Conservation (phyloP, 148 eudicot species). For the Chenopodium quinoa region DNA sequence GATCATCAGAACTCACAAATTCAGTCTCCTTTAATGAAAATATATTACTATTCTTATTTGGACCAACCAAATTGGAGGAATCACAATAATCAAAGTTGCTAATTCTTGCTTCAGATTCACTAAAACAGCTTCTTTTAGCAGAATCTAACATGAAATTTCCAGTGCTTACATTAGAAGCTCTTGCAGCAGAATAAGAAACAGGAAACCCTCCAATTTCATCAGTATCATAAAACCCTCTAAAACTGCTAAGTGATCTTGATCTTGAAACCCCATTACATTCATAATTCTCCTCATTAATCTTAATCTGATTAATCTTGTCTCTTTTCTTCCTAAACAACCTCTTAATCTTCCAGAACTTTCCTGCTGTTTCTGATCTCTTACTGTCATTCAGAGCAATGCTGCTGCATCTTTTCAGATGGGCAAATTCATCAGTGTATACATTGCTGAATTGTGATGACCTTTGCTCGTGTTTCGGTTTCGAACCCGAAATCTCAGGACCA, state of each 20-base stretch:
- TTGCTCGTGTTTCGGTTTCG: slow-evolving; percentile 14
- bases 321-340: slow-evolving; percentile 62
- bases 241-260: slow-evolving; percentile 78
- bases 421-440: slow-evolving; percentile 19
- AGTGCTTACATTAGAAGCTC: slow-evolving; percentile 61
- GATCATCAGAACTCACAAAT: slow-evolving; percentile 58
- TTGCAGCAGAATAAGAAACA: slow-evolving; percentile 52
- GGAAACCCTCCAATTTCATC: slow-evolving; percentile 45
- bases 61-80: slow-evolving; percentile 9
- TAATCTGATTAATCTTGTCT: slow-evolving; percentile 27
- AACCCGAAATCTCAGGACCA: neutral
- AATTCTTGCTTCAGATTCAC: slow-evolving; percentile 65
- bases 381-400: slow-evolving; percentile 40
- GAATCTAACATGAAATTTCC: slow-evolving; percentile 48
- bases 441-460: slow-evolving; percentile 10
- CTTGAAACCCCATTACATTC: slow-evolving; percentile 52
- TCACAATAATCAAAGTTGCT: slow-evolving; percentile 44
- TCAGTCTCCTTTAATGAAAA: slow-evolving; percentile 52
- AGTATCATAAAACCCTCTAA: slow-evolving; percentile 45
- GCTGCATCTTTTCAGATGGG: slow-evolving; percentile 48
- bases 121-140: slow-evolving; percentile 49
- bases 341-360: slow-evolving; percentile 61
- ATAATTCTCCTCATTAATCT: slow-evolving; percentile 35
- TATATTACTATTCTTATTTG: slow-evolving; percentile 24
- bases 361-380: slow-evolving; percentile 21